A percentile compares a stretch with the other conserved stretches of the same genome.
Evolutionary conservation across 1,284 basidiomycete genomes (phyloP).

Genomic region (Malassezia globosa): DNA sequence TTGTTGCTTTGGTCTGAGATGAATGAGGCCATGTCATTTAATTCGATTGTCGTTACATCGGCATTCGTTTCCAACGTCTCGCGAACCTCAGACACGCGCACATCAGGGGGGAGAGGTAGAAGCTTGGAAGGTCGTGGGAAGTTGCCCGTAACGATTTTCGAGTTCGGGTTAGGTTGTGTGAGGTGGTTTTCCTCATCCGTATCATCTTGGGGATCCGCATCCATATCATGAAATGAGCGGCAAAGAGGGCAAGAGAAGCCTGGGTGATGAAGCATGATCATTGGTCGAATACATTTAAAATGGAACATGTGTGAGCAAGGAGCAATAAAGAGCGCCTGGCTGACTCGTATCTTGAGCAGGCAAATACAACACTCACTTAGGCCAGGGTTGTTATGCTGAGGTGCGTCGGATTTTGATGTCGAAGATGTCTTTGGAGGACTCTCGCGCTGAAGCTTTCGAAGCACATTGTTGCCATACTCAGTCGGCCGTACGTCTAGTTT

Average conservation of each 20-base stretch:
- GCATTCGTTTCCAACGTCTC: no score
- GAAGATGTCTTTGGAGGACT: no score
- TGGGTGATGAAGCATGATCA: slow-evolving; percentile 72
- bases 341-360: slow-evolving; percentile 82
- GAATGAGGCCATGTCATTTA: no score
- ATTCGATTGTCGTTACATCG: no score
- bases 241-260: slow-evolving; percentile 93
- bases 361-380: slow-evolving; percentile 46
- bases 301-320: slow-evolving; percentile 78
- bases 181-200: slow-evolving; percentile 38
- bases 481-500: slow-evolving; percentile 78
- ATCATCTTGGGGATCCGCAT: slow-evolving; percentile 74
- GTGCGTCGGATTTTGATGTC: no score
- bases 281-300: slow-evolving; percentile 91
- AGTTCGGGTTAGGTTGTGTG: no score
- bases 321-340: slow-evolving; percentile 91
- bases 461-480: slow-evolving; percentile 79
- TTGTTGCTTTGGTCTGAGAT: no score
- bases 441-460: slow-evolving; percentile 69
- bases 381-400: no score
- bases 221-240: slow-evolving; percentile 69
- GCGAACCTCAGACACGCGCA: no score
- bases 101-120: no score
- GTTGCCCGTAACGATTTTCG: no score
- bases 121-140: no score